Conservation (phyloP, 169 alveolate species). For the Plasmodium gallinaceum region DNA sequence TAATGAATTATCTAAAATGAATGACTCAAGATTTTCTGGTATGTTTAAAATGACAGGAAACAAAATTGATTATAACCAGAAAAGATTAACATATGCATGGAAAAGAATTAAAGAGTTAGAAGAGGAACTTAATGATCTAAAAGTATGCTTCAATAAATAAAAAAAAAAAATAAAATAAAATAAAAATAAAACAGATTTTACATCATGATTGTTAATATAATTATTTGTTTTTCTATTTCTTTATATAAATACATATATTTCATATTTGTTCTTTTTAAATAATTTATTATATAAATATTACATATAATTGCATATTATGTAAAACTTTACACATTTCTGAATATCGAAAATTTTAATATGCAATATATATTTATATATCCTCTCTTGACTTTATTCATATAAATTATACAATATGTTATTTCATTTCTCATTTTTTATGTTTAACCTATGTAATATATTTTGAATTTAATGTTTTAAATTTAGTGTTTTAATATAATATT, state of each 20-base stretch:
- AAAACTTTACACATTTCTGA: too few species aligned
- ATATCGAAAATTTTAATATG: too few species aligned
- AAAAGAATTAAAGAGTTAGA: conserved; percentile 20
- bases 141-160: conserved; percentile 58
- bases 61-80: conserved; percentile 57
- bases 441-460: too few species aligned
- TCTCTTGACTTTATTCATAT: too few species aligned
- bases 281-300: too few species aligned
- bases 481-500: too few species aligned
- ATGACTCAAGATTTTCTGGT: conserved; percentile 14
- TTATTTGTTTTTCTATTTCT: neutral
- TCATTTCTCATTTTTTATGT: too few species aligned
- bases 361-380: too few species aligned
- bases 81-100: conserved; percentile 25
- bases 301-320: too few species aligned
- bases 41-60: conserved; percentile 17
- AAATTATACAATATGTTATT: too few species aligned
- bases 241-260: neutral
- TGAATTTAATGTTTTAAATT: too few species aligned
- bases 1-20: conserved; percentile 1
- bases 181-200: too few species aligned
- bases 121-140: conserved; percentile 2
- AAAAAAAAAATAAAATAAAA: conserved; percentile 14
- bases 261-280: neutral
- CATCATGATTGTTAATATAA: neutral